phyloP scores from a whole-genome alignment of 2,329 filamentous ascomycete species.

The Alternaria viburni region DNA sequence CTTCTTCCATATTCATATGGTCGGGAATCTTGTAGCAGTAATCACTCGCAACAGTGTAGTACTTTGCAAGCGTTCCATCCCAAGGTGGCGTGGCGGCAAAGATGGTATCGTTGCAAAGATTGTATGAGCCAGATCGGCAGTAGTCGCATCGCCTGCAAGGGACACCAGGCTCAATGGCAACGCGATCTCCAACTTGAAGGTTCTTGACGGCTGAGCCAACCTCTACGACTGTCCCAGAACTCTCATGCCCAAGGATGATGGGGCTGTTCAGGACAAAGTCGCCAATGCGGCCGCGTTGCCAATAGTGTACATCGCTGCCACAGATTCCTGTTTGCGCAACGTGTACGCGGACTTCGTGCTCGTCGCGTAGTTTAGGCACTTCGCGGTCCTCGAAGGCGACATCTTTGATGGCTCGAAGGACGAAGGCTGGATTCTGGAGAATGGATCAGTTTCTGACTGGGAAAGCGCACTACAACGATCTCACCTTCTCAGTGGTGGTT shows the following conservation, averaged over 20 bases:
- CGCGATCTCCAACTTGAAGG: slow-evolving; percentile 32
- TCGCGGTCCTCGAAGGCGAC: slow-evolving; percentile 55
- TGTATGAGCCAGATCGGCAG: slow-evolving; percentile 26
- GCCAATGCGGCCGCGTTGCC: slow-evolving; percentile 34
- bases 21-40: slow-evolving; percentile 36
- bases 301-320: slow-evolving; percentile 62
- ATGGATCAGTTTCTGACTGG: background rate
- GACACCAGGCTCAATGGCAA: slow-evolving; percentile 37
- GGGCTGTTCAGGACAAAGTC: slow-evolving; percentile 28
- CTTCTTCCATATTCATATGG: slow-evolving; percentile 32
- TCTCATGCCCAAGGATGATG: slow-evolving; percentile 39
- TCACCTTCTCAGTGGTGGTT: background rate
- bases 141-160: slow-evolving; percentile 27
- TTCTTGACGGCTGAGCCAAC: slow-evolving; percentile 29
- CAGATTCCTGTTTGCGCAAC: slow-evolving; percentile 84
- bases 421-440: slow-evolving; percentile 54
- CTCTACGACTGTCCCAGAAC: slow-evolving; percentile 30
- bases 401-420: slow-evolving; percentile 54
- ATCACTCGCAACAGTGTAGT: slow-evolving; percentile 29
- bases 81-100: slow-evolving; percentile 35
- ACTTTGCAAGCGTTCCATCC: slow-evolving; percentile 35
- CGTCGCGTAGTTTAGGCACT: slow-evolving; percentile 39
- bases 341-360: slow-evolving; percentile 72
- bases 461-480: background rate
- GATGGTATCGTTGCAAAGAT: slow-evolving; percentile 30